These are phyloP conservation scores for Trametes polyzona DNA, from an alignment of 1,284 basidiomycete genomes.

Conservation along the genomic window DNA sequence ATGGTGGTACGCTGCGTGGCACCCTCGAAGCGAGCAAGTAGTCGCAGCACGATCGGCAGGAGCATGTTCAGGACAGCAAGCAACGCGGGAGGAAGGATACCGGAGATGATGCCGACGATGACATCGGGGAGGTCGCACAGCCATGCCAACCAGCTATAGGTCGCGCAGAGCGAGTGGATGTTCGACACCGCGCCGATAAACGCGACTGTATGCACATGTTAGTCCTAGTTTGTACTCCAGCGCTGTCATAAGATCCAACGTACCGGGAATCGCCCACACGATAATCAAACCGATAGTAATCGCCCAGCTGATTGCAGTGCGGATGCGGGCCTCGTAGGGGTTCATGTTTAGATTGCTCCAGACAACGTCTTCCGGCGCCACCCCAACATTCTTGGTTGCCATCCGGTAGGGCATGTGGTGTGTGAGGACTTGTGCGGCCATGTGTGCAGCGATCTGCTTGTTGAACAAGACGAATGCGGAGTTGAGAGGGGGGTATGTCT, in stretches of 20 bases:
- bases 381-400: constrained; percentile 69
- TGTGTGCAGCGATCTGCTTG: constrained; percentile 91
- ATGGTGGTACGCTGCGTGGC: constrained; percentile 81
- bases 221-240: background rate
- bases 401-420: constrained; percentile 85
- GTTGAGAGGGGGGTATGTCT: constrained; percentile 73
- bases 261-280: constrained; percentile 74
- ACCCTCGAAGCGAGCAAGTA: constrained; percentile 81
- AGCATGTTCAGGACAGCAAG: constrained; percentile 92
- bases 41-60: constrained; percentile 82
- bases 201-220: constrained; percentile 54
- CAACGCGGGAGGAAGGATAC: constrained; percentile 85
- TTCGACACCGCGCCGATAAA: constrained; percentile 91
- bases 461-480: constrained; percentile 95
- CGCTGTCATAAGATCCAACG: constrained; percentile 18
- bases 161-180: constrained; percentile 70
- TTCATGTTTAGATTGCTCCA: constrained; percentile 91
- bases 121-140: constrained; percentile 67
- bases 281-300: constrained; percentile 69
- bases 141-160: constrained; percentile 81
- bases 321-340: constrained; percentile 83
- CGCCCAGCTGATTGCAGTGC: constrained; percentile 61
- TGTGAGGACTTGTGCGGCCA: constrained; percentile 73
- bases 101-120: constrained; percentile 86
- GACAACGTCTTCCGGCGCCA: constrained; percentile 86